Conservation (phyloP, 805 yeast species). For the Saturnispora kantuleensis region DNA sequence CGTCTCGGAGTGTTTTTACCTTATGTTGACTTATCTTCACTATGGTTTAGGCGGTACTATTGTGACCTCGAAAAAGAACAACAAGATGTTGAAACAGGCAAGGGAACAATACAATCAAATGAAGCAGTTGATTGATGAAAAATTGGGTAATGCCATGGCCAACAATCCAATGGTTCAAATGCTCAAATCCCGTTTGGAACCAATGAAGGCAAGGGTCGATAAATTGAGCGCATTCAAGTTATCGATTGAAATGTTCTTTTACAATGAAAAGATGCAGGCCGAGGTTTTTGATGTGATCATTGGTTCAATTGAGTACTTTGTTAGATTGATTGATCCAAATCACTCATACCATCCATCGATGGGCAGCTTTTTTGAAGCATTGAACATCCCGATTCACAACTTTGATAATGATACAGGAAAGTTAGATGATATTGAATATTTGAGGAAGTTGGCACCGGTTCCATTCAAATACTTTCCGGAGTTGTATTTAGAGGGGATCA, state of each 20-base stretch:
- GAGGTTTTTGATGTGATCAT: conserved; percentile 69
- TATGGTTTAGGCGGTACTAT: conserved; percentile 82
- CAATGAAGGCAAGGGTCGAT: conserved; percentile 27
- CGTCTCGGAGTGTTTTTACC: conserved; percentile 82
- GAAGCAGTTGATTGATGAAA: conserved; percentile 27
- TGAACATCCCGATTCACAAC: conserved; percentile 50
- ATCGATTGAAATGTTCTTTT: conserved; percentile 54
- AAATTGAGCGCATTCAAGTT: conserved; percentile 37
- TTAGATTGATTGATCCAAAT: conserved; percentile 61
- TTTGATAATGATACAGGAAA: conserved; percentile 54
- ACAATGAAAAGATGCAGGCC: conserved; percentile 45
- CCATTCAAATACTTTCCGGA: conserved; percentile 86
- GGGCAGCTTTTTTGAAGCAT: conserved; percentile 13
- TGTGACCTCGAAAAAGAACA: conserved; percentile 45
- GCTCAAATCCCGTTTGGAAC: conserved; percentile 22
- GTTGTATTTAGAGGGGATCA: conserved; percentile 70
- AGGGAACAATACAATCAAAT: conserved; percentile 46
- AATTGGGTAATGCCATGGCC: conserved; percentile 8
- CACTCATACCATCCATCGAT: conserved; percentile 47
- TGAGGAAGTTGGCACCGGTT: conserved; percentile 53
- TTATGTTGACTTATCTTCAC: conserved; percentile 70
- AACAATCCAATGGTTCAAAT: conserved; percentile 24
- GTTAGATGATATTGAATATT: conserved; percentile 64
- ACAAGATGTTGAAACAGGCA: conserved; percentile 37
- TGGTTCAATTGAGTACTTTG: conserved; percentile 65